Base-by-base conservation (phyloP, 176 grass and related monocot species). In the Zea luxurians region DNA sequence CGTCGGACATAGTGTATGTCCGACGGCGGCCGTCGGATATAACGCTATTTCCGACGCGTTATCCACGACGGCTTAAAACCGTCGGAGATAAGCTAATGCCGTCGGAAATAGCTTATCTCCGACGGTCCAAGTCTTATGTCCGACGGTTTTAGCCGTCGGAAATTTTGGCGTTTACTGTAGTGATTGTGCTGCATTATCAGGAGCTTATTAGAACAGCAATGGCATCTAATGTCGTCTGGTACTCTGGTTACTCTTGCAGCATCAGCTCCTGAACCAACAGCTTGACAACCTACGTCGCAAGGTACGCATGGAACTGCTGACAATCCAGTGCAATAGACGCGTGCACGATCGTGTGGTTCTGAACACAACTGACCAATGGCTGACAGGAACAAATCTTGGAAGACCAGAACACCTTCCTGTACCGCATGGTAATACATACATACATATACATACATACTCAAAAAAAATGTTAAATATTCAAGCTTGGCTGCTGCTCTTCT, bases 211-310 rank as follows among this genome's bases (percentile, higher is more conserved):
- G 1, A n/a, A 9, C 4, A 10, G 4, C 17, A 50, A n/a, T n/a
- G n/a, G 13, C 15, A 6, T 4, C 34, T 71, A n/a, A n/a, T n/a
- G n/a, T n/a, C n/a, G 47, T 37, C 46, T 49, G 46, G 35, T 2
- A n/a, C n/a, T 54, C 13, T 0, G 54, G 8, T 18, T 38, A 27
- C 15, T 35, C n/a, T 79, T 80, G 77, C 77, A 96, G 93, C 87
- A 96, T 86, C 82, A 96, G 48, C 71, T 96, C 27, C 82, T 96
- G 85, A 83, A 80, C 58, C 93, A 96, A 61, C 90, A 96, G 80
- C 75, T 96, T 50, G 93, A 96, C 75, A 96, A 96, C 43, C 47
- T 92, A 47, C 93, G 93, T 63, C 87, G 90, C 66, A 96, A 96
- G 93, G 93, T 55, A 44, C 3, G 92, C 37, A 38, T 38, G 37